Conservation (phyloP, 805 yeast species). For the Saccharomycopsis schoenii region DNA sequence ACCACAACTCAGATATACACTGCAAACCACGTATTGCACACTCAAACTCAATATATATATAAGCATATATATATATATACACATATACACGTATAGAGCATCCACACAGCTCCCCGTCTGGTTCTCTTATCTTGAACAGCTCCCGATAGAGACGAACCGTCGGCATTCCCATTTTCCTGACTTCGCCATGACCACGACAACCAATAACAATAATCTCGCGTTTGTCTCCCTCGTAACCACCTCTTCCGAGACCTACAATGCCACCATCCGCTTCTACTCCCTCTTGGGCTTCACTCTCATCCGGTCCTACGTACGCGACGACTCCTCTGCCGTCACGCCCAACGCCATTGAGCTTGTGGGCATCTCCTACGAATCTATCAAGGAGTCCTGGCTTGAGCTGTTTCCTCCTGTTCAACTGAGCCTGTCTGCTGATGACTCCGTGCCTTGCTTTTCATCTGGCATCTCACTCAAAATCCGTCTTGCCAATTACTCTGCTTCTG, state of each 20-base stretch:
- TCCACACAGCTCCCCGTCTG: no score
- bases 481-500: constrained; percentile 2
- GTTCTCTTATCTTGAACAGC: neutral
- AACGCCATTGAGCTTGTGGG: constrained; percentile 35
- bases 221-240: constrained; percentile 54
- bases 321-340: constrained; percentile 27
- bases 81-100: neutral
- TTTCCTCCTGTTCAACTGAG: constrained; percentile 33
- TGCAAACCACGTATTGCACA: no score
- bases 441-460: neutral
- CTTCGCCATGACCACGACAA: neutral
- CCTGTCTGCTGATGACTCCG: neutral
- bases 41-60: no score
- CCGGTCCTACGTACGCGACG: constrained; percentile 48
- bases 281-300: constrained; percentile 51
- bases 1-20: no score
- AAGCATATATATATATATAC: no score
- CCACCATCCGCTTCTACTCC: constrained; percentile 47
- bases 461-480: constrained; percentile 13
- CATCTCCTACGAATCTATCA: constrained; percentile 53
- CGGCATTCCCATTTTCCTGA: no score
- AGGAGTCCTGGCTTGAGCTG: constrained; percentile 65
- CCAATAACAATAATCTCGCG: constrained; percentile 27
- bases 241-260: constrained; percentile 35
- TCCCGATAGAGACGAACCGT: no score